Evolutionary conservation across 768 basidiomycete species (phyloP), one percentile per base, ranked within the genome.

Genomic region (Sporobolomyces roseus): DNA sequence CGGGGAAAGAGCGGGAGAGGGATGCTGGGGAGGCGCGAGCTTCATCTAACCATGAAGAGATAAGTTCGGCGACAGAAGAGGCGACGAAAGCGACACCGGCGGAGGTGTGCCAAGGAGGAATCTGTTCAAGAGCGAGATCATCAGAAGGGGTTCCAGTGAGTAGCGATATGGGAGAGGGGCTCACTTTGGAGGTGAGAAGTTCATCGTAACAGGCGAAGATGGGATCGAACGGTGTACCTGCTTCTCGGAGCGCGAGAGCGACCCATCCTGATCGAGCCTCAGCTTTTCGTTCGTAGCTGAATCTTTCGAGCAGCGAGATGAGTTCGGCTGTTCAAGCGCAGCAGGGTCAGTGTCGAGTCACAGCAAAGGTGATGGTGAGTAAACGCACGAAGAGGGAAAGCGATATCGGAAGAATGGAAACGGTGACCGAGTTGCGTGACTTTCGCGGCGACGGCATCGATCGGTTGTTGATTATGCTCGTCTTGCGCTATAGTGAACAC

Each of bases 321-420:
- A 97, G 81, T 68, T 88, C 84, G 70, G 87, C 94, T 96, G 74
- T 8, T 67, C 45, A 23, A 17, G 29, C 38, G 2, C 12, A 49
- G 5, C 27, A 14, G 30, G 32, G 63, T 32, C 21, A 16, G 41
- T 4, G 0, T 10, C 13, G 12, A 19, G 49, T n/a, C 12, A 4
- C 10, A 50, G 38, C 9, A 48, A 66, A 33, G 21, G 48, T 52
- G 49, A 29, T 21, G 46, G 41, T 30, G 33, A 48, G 29, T 25
- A 51, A 30, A 79, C 90, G 77, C 75, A 93, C 92, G 85, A 33
- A 93, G 80, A 23, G 92, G 92, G 79, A 94, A 93, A 14, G 91
- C 89, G 66, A 86, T 86, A 69, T 92, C 90, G 3, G 92, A 94
- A 0, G 93, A 91, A 77, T 89, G 91, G 77, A 93, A 94, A 27